Evolutionary conservation across 345 rosid genomes (phyloP).

Genomic region (Angophora floribunda): DNA sequence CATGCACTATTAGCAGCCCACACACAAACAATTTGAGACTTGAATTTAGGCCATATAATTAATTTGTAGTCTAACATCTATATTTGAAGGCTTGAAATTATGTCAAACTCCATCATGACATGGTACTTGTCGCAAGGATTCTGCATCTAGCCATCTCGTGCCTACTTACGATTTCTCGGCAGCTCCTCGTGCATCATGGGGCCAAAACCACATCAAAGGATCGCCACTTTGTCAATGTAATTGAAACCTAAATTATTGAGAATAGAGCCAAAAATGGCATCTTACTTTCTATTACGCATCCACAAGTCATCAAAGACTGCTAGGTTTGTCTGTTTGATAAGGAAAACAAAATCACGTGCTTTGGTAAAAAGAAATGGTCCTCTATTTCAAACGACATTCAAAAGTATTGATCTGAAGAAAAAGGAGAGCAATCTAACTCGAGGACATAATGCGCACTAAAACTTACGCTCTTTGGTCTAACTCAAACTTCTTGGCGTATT

Average conservation of each 20-base stretch:
- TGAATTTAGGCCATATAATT: neutral
- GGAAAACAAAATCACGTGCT: no score
- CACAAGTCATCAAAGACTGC: no score
- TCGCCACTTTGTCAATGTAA: neutral
- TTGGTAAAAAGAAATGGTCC: no score
- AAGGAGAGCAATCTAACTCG: no score
- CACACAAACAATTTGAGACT: neutral
- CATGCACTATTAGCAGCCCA: neutral
- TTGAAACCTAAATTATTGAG: neutral
- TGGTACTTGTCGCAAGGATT: neutral
- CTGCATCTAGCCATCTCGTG: neutral
- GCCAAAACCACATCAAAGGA: neutral
- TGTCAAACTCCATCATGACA: neutral
- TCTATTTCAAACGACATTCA: no score
- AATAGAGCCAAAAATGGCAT: no score
- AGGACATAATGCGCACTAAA: no score
- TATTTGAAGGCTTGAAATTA: neutral
- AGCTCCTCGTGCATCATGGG: neutral
- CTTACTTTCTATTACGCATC: fast-evolving
- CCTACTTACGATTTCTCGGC: fast-evolving
- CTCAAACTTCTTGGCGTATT: no score
- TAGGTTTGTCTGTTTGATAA: no score
- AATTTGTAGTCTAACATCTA: neutral
- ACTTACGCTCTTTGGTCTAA: no score
- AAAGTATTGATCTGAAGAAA: no score